phyloP scores from a whole-genome alignment of 2,329 filamentous ascomycete species.

The Dryadomyces sulphureus region DNA sequence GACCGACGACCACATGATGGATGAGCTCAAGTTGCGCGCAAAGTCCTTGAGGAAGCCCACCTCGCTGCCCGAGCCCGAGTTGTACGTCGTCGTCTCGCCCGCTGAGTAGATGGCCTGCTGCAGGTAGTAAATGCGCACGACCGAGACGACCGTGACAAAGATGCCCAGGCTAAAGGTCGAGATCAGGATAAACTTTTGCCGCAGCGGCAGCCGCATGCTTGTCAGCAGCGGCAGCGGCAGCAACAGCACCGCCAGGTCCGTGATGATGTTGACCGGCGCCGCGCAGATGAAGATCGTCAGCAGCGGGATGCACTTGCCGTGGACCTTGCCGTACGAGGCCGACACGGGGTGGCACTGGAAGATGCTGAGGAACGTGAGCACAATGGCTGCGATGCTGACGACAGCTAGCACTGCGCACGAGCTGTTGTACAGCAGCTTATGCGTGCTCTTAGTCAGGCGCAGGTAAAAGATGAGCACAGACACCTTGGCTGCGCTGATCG shows the following conservation, averaged over 20 bases:
- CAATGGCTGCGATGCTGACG: slow-evolving; percentile 64
- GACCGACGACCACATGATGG: slow-evolving; percentile 87
- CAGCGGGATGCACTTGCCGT: slow-evolving; percentile 35
- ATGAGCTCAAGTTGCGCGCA: slow-evolving; percentile 63
- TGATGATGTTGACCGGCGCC: slow-evolving; percentile 82
- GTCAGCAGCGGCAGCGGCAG: slow-evolving; percentile 81
- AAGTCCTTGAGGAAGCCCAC: slow-evolving; percentile 41
- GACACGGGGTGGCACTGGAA: slow-evolving; percentile 67
- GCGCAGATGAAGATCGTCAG: slow-evolving; percentile 55
- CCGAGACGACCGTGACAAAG: slow-evolving; percentile 78
- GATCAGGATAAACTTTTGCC: slow-evolving; percentile 78
- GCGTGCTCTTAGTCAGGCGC: slow-evolving; percentile 61
- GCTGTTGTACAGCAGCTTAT: slow-evolving; percentile 62
- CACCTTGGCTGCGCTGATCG: slow-evolving; percentile 80
- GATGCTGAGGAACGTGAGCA: slow-evolving; percentile 73
- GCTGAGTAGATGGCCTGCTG: slow-evolving; percentile 50
- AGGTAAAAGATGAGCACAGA: slow-evolving; percentile 90
- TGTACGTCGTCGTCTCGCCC: slow-evolving; percentile 17
- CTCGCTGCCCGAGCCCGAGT: slow-evolving; percentile 20
- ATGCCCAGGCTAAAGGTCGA: slow-evolving; percentile 76
- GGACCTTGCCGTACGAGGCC: slow-evolving; percentile 41
- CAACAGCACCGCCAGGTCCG: slow-evolving; percentile 75
- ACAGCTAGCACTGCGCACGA: slow-evolving; percentile 66
- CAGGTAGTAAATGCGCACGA: slow-evolving; percentile 78
- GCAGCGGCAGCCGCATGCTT: slow-evolving; percentile 65